Conservation (phyloP, 106 monocot genomes). For the Dendrobium chrysotoxum region DNA sequence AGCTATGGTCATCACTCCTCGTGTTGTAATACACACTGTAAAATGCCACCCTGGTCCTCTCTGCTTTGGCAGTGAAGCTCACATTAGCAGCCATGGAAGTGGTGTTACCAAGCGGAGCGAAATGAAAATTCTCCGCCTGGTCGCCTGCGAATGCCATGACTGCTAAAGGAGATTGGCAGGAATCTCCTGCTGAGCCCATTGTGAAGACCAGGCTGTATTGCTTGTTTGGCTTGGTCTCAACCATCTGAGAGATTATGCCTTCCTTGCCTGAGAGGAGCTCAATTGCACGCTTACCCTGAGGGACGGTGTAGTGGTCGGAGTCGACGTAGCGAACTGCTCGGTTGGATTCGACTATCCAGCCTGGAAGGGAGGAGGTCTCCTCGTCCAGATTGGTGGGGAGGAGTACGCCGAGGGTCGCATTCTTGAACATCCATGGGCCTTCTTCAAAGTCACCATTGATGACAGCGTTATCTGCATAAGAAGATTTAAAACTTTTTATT, state of each 20-base stretch:
- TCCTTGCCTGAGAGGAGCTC: slow-evolving; percentile 96
- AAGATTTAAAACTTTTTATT: no score
- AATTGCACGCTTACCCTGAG: slow-evolving; percentile 79
- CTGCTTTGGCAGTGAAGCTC: slow-evolving; percentile 78
- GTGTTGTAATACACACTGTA: slow-evolving; percentile 97
- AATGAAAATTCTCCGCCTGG: slow-evolving; percentile 75
- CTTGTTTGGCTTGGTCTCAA: slow-evolving; percentile 63
- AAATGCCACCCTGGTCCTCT: slow-evolving; percentile 69
- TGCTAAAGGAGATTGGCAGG: slow-evolving; percentile 71
- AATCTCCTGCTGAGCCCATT: slow-evolving; percentile 64
- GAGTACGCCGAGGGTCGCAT: slow-evolving; percentile 59
- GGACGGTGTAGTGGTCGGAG: slow-evolving; percentile 75
- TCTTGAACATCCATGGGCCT: slow-evolving; percentile 66
- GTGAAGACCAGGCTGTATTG: slow-evolving; percentile 68
- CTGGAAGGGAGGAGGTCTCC: slow-evolving; percentile 60
- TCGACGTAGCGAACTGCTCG: slow-evolving; percentile 83
- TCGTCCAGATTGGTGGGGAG: slow-evolving; percentile 88
- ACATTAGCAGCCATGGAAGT: slow-evolving; percentile 56
- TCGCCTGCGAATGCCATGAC: slow-evolving; percentile 94
- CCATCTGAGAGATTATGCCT: slow-evolving; percentile 96
- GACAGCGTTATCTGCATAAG: slow-evolving; percentile 41
- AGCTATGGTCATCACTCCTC: slow-evolving; percentile 77
- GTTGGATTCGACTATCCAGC: slow-evolving; percentile 93
- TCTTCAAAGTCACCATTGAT: slow-evolving; percentile 69
- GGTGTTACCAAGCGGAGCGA: slow-evolving; percentile 52